A percentile compares a stretch with the other conserved stretches of the same genome.
phyloP scores from a whole-genome alignment of 352 stramenopile genomes.

The Globisporangium uncinulatum region DNA sequence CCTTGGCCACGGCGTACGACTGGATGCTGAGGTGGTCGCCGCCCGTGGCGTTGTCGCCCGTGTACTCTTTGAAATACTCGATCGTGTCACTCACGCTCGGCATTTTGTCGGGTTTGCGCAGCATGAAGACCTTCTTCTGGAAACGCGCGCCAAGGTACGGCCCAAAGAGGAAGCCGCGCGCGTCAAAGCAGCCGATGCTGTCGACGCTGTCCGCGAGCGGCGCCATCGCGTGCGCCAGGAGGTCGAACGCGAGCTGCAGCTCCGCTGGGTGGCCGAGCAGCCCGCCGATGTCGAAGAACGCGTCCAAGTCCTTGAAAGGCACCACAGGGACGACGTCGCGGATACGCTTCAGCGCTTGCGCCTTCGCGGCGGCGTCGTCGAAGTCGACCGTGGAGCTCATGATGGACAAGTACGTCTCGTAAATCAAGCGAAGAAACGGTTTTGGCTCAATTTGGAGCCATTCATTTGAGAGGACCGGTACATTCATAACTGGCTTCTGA shows the following conservation, averaged over 20 bases:
- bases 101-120: constrained; percentile 97
- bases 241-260: constrained; percentile 91
- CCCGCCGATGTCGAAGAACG: constrained; percentile 96
- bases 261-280: constrained; percentile 86
- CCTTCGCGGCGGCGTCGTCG: constrained; percentile 38
- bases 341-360: constrained; percentile 56
- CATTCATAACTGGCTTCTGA: too few species aligned
- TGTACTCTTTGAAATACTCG: constrained; percentile 93
- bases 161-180: constrained; percentile 95
- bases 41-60: constrained; percentile 80
- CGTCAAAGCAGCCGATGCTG: constrained; percentile 92
- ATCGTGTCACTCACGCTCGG: constrained; percentile 89
- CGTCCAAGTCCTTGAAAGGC: constrained; percentile 93
- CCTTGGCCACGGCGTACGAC: constrained; percentile 58
- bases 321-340: constrained; percentile 92
- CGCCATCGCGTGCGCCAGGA: constrained; percentile 78
- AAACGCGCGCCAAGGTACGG: constrained; percentile 93
- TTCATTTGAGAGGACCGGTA: too few species aligned
- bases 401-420: too few species aligned
- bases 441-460: too few species aligned
- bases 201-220: constrained; percentile 54
- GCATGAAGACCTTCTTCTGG: constrained; percentile 98
- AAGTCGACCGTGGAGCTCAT: constrained; percentile 36
- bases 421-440: too few species aligned
- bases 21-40: constrained; percentile 88